These are phyloP conservation scores for Micractinium conductrix DNA, from an alignment of 139 green algal species.

Conservation along the genomic window DNA sequence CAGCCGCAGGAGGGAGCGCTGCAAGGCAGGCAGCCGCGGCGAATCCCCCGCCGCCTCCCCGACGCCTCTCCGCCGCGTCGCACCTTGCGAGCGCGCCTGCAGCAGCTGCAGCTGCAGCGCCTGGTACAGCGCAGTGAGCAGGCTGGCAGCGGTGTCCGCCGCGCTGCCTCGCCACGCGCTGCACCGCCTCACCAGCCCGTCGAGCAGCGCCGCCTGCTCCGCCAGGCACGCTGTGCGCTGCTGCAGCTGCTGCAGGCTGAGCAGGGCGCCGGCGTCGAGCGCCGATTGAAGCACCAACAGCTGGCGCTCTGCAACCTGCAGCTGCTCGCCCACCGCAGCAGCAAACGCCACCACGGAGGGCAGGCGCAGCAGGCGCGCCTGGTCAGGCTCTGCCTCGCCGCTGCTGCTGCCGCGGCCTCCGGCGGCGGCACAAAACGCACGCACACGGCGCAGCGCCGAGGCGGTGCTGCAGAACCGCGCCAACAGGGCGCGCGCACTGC, in stretches of 20 bases:
- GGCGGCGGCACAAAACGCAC: conserved; percentile 13
- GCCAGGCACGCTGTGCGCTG: conserved; percentile 17
- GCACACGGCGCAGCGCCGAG: conserved; percentile 15
- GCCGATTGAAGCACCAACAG: conserved; percentile 35
- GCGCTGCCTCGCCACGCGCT: conserved; percentile 26
- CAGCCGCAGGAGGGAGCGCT: neutral
- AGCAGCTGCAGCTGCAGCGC: conserved; percentile 33
- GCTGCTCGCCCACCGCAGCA: conserved; percentile 30
- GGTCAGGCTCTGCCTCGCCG: neutral
- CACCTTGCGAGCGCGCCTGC: conserved; percentile 31
- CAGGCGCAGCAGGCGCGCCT: conserved; percentile 2
- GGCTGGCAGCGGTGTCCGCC: conserved; percentile 25
- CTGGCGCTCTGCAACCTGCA: conserved; percentile 33
- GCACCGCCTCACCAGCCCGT: neutral
- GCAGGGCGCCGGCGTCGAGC: neutral
- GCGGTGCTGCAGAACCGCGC: neutral
- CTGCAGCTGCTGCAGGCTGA: conserved; percentile 32
- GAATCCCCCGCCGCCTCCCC: too few species aligned
- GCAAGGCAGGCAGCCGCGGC: conserved; percentile 7
- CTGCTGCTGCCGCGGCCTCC: neutral
- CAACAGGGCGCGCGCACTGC: conserved; percentile 17
- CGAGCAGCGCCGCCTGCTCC: conserved; percentile 20
- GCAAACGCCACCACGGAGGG: conserved; percentile 50
- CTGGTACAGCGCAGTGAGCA: conserved; percentile 40
- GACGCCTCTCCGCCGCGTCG: neutral